Base-by-base conservation (phyloP, 164 flowering plant genomes). In the Vitis cinerea region DNA sequence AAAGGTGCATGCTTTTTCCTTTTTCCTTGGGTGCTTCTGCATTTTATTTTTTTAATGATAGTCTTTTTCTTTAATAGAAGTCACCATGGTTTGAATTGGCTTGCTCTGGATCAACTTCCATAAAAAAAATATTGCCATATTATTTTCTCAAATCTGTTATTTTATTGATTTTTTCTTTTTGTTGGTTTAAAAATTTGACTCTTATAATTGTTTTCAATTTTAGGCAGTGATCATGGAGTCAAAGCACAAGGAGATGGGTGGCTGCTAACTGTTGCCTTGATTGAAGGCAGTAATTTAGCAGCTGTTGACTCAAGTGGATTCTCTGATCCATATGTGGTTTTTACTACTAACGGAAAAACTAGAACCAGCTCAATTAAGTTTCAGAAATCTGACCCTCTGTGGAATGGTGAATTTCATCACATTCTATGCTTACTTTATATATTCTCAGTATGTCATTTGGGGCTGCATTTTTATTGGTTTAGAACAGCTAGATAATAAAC, bases 171-270 rank as follows among this genome's bases (percentile, higher is more conserved):
- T 23, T 23, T 23, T 23, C 27, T 23, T 8, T n/a, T 62, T 13
- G 6, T 68, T 2, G 49, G 37, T 48, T 37, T 37, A 9, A 30
- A 17, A 44, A 6, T 23, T 19, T 31, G 23, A 3, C 37, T 72
- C 9, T n/a, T 30, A 37, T 37, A 63, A 23, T 17, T 50, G 7
- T 55, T 62, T 23, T 17, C 63, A 2, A 64, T 31, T 70, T 59
- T 71, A 95, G 98, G 93, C 29, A 86, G 87, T 73, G 99, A 95
- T 79, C 99, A 95, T 83, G 99, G 99, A 70, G 78, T 95, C 63
- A 92, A 92, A 81, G 99, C 99, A 63, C 96, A 83, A 72, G 99
- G 99, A 57, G 90, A 92, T 80, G 98, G 99, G 47, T 95, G 99
- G 99, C 72, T 95, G 74, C 83, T 95, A 10, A 95, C 99, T 67